phyloP scores from a whole-genome alignment of 2,329 filamentous ascomycete species.

The Alternaria sp. region DNA sequence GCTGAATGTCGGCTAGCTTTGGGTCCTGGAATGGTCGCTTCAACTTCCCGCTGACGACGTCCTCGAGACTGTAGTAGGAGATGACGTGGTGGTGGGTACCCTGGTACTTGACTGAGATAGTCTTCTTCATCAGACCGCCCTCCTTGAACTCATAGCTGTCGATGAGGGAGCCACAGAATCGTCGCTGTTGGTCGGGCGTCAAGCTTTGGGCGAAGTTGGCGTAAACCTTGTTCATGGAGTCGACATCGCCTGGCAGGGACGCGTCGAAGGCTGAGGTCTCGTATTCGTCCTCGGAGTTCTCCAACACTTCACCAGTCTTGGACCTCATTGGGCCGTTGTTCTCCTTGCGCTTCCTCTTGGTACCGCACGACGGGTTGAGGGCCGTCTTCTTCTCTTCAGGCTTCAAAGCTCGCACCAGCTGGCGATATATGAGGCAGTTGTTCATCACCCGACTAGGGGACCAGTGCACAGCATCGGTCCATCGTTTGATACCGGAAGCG shows the following conservation, averaged over 20 bases:
- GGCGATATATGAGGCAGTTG: conserved; percentile 85
- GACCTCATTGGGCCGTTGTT: conserved; percentile 32
- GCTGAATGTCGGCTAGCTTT: conserved; percentile 42
- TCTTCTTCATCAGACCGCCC: conserved; percentile 87
- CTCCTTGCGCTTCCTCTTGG: conserved; percentile 47
- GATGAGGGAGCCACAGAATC: conserved; percentile 80
- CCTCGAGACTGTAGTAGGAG: conserved; percentile 84
- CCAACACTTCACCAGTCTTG: conserved; percentile 38
- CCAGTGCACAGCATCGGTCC: conserved; percentile 93
- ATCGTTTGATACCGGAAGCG: conserved; percentile 88
- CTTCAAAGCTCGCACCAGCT: conserved; percentile 59
- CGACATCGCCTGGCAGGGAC: conserved; percentile 26
- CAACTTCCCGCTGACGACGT: conserved; percentile 62
- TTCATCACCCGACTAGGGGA: conserved; percentile 85
- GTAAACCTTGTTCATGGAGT: conserved; percentile 41
- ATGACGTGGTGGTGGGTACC: conserved; percentile 84
- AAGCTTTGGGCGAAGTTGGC: conserved; percentile 48
- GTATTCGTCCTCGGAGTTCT: conserved; percentile 43
- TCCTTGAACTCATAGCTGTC: conserved; percentile 89
- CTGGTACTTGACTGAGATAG: conserved; percentile 78
- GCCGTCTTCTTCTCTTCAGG: conserved; percentile 47
- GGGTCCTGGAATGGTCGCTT: conserved; percentile 45
- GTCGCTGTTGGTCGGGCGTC: conserved; percentile 59
- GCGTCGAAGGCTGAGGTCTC: conserved; percentile 36
- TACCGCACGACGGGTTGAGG: conserved; percentile 44